Percentiles rank a stretch among this genome's conserved stretches.
Conservation (phyloP, 495 filamentous ascomycete genomes). For the Apiosordaria backusii region DNA sequence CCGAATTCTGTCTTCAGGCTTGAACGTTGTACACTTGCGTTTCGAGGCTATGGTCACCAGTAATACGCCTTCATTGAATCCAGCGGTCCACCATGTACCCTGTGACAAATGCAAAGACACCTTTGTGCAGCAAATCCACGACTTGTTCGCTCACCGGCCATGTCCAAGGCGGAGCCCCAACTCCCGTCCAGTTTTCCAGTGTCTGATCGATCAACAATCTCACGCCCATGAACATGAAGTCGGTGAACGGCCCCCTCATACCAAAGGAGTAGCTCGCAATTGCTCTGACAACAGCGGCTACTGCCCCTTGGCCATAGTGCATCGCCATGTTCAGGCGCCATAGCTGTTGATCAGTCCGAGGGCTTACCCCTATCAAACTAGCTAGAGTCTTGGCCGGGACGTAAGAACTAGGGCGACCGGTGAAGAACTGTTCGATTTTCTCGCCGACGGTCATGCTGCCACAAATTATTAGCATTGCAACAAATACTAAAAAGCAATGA, state of each 20-base stretch:
- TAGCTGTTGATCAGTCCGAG: conserved; percentile 8
- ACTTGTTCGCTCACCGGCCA: conserved; percentile 33
- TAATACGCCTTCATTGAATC: too few relatives aligned
- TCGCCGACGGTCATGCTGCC: conserved; percentile 18
- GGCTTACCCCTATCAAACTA: conserved; percentile 2
- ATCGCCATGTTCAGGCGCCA: conserved; percentile 22
- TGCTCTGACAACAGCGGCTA: conserved; percentile 23
- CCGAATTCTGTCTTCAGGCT: too few relatives aligned
- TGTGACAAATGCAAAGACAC: conserved; percentile 29
- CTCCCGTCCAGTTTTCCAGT: conserved; percentile 32
- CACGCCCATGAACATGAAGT: conserved; percentile 31
- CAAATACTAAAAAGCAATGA: background rate
- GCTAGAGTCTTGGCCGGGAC: conserved; percentile 17
- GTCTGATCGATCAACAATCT: conserved; percentile 33
- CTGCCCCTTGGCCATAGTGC: conserved; percentile 26
- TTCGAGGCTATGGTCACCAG: too few relatives aligned
- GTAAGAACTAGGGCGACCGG: conserved; percentile 12
- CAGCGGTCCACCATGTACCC: conserved; percentile 29
- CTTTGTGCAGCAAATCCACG: conserved; percentile 34
- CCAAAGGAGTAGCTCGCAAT: conserved; percentile 28
- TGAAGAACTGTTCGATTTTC: conserved; percentile 19
- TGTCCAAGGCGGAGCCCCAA: conserved; percentile 27
- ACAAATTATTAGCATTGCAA: background rate
- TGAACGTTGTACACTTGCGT: too few relatives aligned
- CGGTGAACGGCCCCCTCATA: conserved; percentile 33